Evolutionary conservation across 1,284 basidiomycete genomes (phyloP).

Genomic region (Sporisorium graminicola): DNA sequence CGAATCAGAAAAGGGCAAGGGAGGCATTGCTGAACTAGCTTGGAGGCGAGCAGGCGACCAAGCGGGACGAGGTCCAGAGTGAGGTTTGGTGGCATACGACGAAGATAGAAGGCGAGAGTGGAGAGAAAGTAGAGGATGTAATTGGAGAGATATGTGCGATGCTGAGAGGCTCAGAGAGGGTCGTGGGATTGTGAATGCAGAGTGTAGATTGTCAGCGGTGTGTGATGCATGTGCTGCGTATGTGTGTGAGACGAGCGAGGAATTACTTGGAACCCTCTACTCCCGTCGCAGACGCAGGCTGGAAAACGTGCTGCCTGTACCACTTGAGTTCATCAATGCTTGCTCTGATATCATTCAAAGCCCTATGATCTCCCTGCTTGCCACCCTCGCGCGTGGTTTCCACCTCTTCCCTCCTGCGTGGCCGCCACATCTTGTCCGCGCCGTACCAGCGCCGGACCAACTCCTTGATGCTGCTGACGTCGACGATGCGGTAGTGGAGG

Average conservation of each 20-base stretch:
- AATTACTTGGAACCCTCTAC: not conserved
- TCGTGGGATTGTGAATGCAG: too few relatives aligned
- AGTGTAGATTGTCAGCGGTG: not conserved
- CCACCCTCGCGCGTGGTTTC: too few relatives aligned
- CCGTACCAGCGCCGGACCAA: constrained; percentile 83
- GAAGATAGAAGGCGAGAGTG: not conserved
- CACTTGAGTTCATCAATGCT: constrained; percentile 76
- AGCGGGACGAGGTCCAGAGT: not conserved
- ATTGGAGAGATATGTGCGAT: not conserved
- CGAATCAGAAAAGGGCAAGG: constrained; percentile 46
- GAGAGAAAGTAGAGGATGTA: not conserved
- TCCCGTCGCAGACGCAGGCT: not conserved
- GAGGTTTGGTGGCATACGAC: too few relatives aligned
- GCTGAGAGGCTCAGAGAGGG: too few relatives aligned
- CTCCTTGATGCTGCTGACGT: constrained; percentile 78
- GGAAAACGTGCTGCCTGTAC: constrained; percentile 71
- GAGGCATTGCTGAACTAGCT: constrained; percentile 43
- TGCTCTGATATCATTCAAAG: constrained; percentile 80
- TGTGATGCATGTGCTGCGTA: not conserved
- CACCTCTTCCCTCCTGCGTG: not conserved
- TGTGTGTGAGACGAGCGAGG: not conserved
- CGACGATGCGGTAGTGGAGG: constrained; percentile 74
- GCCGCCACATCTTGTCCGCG: constrained; percentile 63
- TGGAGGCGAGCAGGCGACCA: not conserved
- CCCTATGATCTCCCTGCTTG: constrained; percentile 71